Conservation (phyloP, 2,329 filamentous ascomycete species). For the Xylaria polymorpha region DNA sequence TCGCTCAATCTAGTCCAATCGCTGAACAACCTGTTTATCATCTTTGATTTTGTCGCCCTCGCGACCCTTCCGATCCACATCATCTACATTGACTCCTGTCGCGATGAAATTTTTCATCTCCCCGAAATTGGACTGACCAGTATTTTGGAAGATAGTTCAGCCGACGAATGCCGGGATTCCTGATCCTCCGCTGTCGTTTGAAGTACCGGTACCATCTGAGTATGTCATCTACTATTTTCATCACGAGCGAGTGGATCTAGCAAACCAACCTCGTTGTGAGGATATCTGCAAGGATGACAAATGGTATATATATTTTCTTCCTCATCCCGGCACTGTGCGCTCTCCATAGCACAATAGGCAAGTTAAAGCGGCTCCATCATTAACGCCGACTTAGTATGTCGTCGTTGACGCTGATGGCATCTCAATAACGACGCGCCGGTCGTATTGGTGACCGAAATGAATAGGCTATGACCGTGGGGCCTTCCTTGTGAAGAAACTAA, state of each 20-base stretch:
- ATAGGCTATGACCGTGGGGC: neutral
- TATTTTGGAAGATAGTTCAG: neutral
- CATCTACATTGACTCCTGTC: slow-evolving; percentile 6
- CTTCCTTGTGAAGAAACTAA: neutral
- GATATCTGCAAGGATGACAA: slow-evolving; percentile 27
- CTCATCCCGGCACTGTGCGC: slow-evolving; percentile 11
- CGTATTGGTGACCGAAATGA: neutral
- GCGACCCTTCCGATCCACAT: slow-evolving; percentile 16
- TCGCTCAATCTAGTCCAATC: slow-evolving; percentile 25
- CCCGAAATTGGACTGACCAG: neutral
- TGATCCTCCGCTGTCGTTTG: neutral
- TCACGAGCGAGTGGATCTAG: slow-evolving; percentile 4
- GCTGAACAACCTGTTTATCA: neutral
- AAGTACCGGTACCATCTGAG: neutral
- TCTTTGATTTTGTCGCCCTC: slow-evolving; percentile 13
- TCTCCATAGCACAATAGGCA: neutral
- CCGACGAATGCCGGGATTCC: neutral
- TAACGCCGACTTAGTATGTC: neutral
- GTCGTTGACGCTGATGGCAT: neutral
- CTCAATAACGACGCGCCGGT: neutral
- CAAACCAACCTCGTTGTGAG: slow-evolving; percentile 14
- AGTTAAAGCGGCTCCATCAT: neutral
- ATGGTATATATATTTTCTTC: slow-evolving; percentile 9
- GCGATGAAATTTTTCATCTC: slow-evolving; percentile 7
- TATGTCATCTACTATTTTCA: neutral